Evolutionary conservation across 1,284 basidiomycete genomes (phyloP), one percentile per base, ranked within the genome.

Genomic region (Ustilago trichophora): DNA sequence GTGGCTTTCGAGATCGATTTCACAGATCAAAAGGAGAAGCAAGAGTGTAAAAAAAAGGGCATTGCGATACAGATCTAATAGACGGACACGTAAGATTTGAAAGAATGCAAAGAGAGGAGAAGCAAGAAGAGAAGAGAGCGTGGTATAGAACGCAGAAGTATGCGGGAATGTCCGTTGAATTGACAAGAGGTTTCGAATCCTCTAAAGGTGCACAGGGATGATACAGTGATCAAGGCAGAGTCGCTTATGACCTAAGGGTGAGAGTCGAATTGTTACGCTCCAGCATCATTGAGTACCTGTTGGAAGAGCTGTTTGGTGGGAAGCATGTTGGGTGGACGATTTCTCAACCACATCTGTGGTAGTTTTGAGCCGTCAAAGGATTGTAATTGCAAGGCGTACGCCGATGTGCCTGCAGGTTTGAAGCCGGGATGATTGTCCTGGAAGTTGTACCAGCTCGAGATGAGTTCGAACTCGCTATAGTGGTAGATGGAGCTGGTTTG

Each of bases 301-400:
- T 72, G 59, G 58, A 65, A 73, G 10, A 80, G 52, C 51, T 75
- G 73, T 49, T 66, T 56, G 22, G 73, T 77, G 0, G 78, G 78
- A 16, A 80, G 55, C 78, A 80, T 80, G 46, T 66, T 67, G 3
- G 78, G 72, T 4, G 78, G 78, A 12, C 75, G 42, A 33, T 59
- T 66, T 0, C 47, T 36, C 6, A 77, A 37, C 46, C 58, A 78
- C 59, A 80, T 65, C 3, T 75, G 31, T 3, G 73, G 65, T 29
- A 76, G 37, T 16, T 72, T 76, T 3, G 21, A 13, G 0, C 70
- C 69, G 32, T 80, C 72, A 22, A 67, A 73, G 8, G 52, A 45
- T 25, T 60, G 62, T 26, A 78, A 37, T 44, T 77, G 69, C 29
- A 78, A 18, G 0, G 70, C 76, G 16, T 66, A 80, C 4, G 67